phyloP scores from a whole-genome alignment of 495 filamentous ascomycete species.

The Xylaria scruposa region DNA sequence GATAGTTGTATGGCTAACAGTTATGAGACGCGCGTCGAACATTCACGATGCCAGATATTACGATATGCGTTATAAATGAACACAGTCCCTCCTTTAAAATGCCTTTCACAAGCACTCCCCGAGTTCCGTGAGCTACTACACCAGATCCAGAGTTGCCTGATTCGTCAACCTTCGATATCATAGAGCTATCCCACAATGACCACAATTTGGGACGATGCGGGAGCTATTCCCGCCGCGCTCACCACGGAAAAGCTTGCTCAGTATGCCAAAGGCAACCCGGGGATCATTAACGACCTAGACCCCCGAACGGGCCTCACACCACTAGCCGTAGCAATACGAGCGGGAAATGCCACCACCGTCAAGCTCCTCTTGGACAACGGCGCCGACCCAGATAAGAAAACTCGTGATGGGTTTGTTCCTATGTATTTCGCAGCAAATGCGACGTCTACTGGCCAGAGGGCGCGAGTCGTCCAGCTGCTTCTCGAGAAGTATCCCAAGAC shows the following conservation, averaged over 20 bases:
- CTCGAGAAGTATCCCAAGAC: slow-evolving; percentile 19
- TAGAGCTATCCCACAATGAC: slow-evolving; percentile 7
- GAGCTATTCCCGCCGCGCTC: slow-evolving; percentile 21
- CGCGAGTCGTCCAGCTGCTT: slow-evolving; percentile 27
- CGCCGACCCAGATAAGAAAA: slow-evolving; percentile 26
- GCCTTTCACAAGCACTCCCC: not conserved
- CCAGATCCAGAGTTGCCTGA: slow-evolving; percentile 1
- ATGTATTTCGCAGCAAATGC: slow-evolving; percentile 26
- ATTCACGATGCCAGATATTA: not conserved
- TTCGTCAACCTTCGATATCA: not conserved
- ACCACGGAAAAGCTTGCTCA: slow-evolving; percentile 18
- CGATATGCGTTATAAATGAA: not conserved
- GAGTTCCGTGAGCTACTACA: not conserved
- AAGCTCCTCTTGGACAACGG: slow-evolving; percentile 30
- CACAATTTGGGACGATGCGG: slow-evolving; percentile 27
- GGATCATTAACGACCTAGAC: slow-evolving; percentile 21
- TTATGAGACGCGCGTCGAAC: not conserved
- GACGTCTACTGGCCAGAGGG: slow-evolving; percentile 3
- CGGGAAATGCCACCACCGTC: slow-evolving; percentile 23
- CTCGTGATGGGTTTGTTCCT: slow-evolving; percentile 16
- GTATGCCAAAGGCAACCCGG: slow-evolving; percentile 12
- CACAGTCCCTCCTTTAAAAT: not conserved
- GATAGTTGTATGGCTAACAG: not conserved
- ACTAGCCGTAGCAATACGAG: slow-evolving; percentile 19
- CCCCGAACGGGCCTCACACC: slow-evolving; percentile 25